Evolutionary conservation across 441 rosid genomes (phyloP).

Genomic region (Erysimum cheiri): DNA sequence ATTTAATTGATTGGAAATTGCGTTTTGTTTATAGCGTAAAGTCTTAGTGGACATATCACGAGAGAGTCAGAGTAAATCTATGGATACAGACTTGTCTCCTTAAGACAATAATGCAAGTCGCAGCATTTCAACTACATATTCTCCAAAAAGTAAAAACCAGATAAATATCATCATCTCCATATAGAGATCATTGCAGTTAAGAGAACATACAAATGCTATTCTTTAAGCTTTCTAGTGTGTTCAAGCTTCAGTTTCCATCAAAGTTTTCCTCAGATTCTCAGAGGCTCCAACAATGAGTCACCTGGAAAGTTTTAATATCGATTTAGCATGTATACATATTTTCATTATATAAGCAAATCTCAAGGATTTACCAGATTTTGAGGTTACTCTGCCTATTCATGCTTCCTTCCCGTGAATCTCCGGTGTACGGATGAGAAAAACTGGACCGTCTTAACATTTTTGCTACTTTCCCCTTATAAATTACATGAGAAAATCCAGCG

Average conservation of each 20-base stretch:
- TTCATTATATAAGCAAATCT: not conserved
- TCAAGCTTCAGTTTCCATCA: constrained; percentile 16
- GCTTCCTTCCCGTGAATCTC: constrained; percentile 13
- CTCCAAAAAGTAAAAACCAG: not conserved
- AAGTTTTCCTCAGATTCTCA: constrained; percentile 11
- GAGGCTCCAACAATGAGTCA: not conserved
- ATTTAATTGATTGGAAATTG: not conserved
- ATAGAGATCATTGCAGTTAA: not conserved
- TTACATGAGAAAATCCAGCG: not conserved
- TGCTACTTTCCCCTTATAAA: constrained; percentile 1
- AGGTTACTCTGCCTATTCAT: constrained; percentile 23
- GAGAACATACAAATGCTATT: not conserved
- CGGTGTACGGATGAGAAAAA: not conserved
- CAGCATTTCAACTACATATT: not conserved
- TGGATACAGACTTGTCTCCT: too few relatives aligned
- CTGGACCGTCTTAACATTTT: not conserved
- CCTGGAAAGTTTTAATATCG: not conserved
- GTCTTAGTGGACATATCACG: too few relatives aligned
- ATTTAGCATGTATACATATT: not conserved
- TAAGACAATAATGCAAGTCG: constrained; percentile 14
- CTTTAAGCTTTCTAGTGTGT: not conserved
- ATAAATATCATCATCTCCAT: not conserved
- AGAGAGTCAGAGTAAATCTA: too few relatives aligned
- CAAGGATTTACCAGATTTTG: constrained; percentile 22
- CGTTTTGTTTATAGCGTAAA: not conserved